Percentiles rank a stretch among this genome's conserved stretches.
Evolutionary conservation across 2,329 filamentous ascomycete species (phyloP).

Genomic region (Epichloe glyceriae): DNA sequence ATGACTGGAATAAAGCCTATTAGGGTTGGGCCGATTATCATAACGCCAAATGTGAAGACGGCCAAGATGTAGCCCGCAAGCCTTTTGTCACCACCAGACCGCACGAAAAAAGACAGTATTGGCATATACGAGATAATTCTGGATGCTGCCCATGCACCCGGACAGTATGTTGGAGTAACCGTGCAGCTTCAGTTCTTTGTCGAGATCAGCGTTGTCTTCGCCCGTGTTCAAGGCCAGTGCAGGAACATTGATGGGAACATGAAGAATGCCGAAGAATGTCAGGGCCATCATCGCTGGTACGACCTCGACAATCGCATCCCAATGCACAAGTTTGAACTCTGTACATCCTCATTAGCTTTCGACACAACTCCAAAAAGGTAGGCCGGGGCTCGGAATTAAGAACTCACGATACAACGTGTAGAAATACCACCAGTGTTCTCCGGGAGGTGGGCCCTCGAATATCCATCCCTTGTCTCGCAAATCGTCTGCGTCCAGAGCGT

Average conservation of each 20-base stretch:
- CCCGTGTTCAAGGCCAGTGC: slow-evolving; percentile 81
- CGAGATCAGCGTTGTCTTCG: slow-evolving; percentile 83
- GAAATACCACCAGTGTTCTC: slow-evolving; percentile 93
- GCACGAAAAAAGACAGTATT: slow-evolving; percentile 97
- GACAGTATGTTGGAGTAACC: slow-evolving; percentile 88
- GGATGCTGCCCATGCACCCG: slow-evolving; percentile 73
- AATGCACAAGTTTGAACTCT: slow-evolving; percentile 75
- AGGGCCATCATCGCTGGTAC: slow-evolving; percentile 92
- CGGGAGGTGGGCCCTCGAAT: slow-evolving; percentile 71
- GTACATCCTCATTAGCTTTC: not conserved
- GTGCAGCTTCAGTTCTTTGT: slow-evolving; percentile 83
- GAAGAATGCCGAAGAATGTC: slow-evolving; percentile 93
- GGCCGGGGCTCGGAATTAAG: not conserved
- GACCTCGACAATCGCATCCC: slow-evolving; percentile 69
- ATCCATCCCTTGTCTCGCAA: slow-evolving; percentile 76
- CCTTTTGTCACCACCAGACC: slow-evolving; percentile 77
- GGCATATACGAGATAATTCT: slow-evolving; percentile 95
- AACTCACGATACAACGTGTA: slow-evolving; percentile 81
- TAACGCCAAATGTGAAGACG: slow-evolving; percentile 62
- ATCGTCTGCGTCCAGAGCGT: slow-evolving; percentile 51
- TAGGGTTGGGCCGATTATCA: slow-evolving; percentile 73
- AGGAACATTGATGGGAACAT: slow-evolving; percentile 96
- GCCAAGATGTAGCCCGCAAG: slow-evolving; percentile 80
- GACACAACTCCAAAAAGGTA: not conserved
- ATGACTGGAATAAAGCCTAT: slow-evolving; percentile 94